These are phyloP conservation scores for Eucalyptus marginata DNA, from an alignment of 345 rosid species.

Conservation along the genomic window DNA sequence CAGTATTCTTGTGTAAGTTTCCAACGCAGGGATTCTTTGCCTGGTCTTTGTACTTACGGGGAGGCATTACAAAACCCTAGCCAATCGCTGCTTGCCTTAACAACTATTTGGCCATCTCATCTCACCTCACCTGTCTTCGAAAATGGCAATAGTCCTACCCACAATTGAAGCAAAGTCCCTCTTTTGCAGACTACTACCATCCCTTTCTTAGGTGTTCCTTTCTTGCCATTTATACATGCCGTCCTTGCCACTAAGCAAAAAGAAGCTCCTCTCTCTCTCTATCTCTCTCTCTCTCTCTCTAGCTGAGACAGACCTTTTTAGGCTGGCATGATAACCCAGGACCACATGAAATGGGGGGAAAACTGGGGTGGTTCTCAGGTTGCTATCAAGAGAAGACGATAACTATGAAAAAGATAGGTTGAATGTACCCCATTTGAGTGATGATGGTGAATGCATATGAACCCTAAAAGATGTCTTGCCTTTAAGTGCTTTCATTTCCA, in stretches of 20 bases:
- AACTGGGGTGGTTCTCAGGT: slow-evolving; percentile 45
- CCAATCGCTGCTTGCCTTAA: neutral
- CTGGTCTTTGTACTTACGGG: neutral
- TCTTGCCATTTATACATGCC: slow-evolving; percentile 71
- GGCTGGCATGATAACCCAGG: slow-evolving; percentile 51
- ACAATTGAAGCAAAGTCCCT: slow-evolving; percentile 8
- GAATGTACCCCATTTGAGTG: neutral
- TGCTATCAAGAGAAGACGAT: slow-evolving; percentile 56
- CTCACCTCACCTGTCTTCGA: neutral
- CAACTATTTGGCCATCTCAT: slow-evolving; percentile 1
- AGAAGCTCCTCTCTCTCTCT: neutral
- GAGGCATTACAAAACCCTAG: neutral
- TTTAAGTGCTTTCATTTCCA: neutral
- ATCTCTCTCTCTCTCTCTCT: slow-evolving; percentile 4
- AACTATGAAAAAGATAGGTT: slow-evolving; percentile 20
- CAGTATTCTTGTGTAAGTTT: neutral
- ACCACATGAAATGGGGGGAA: slow-evolving; percentile 50
- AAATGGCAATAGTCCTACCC: slow-evolving; percentile 6
- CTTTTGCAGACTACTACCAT: neutral
- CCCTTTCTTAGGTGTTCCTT: neutral
- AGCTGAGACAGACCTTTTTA: slow-evolving; percentile 15
- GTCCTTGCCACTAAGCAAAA: slow-evolving; percentile 21
- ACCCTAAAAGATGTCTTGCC: neutral
- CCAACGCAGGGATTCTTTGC: neutral
- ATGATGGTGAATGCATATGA: slow-evolving; percentile 4